phyloP scores from a whole-genome alignment of 1,284 basidiomycete species.

The Tylopilus orsonianus region DNA sequence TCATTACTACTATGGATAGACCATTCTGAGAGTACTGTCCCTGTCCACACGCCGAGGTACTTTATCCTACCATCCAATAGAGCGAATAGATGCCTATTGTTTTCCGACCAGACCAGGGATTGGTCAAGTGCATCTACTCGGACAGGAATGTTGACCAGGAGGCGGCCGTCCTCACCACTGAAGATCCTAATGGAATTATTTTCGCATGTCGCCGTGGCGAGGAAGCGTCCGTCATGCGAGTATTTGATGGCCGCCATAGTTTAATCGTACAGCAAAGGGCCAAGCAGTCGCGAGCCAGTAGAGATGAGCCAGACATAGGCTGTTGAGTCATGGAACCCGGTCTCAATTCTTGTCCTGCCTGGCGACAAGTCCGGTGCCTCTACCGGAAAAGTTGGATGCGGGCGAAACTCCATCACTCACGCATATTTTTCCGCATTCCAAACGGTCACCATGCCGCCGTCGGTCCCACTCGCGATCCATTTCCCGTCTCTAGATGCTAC shows the following conservation, averaged over 20 bases:
- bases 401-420: not conserved
- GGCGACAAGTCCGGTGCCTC: conserved; percentile 8
- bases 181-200: conserved; percentile 6
- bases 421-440: conserved; percentile 1
- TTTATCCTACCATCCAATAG: not conserved
- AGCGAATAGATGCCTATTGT: conserved; percentile 1
- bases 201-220: conserved; percentile 8
- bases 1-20: not conserved
- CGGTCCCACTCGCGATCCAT: conserved; percentile 6
- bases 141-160: conserved; percentile 2
- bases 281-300: conserved; percentile 3
- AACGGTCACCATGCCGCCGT: not conserved
- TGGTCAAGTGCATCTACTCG: not conserved
- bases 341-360: conserved; percentile 4
- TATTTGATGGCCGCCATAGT: conserved; percentile 1
- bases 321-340: conserved; percentile 9
- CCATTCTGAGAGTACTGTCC: conserved; percentile 9
- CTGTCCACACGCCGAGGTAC: conserved; percentile 1
- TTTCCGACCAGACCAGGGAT: conserved; percentile 8
- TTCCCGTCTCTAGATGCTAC: not conserved
- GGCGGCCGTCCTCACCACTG: not conserved
- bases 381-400: not conserved
- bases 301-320: conserved; percentile 11
- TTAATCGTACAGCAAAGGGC: conserved; percentile 3
- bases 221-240: conserved; percentile 6